These are phyloP conservation scores for Hypsizygus marmoreus DNA, from an alignment of 768 basidiomycete genomes.

Conservation along the genomic window DNA sequence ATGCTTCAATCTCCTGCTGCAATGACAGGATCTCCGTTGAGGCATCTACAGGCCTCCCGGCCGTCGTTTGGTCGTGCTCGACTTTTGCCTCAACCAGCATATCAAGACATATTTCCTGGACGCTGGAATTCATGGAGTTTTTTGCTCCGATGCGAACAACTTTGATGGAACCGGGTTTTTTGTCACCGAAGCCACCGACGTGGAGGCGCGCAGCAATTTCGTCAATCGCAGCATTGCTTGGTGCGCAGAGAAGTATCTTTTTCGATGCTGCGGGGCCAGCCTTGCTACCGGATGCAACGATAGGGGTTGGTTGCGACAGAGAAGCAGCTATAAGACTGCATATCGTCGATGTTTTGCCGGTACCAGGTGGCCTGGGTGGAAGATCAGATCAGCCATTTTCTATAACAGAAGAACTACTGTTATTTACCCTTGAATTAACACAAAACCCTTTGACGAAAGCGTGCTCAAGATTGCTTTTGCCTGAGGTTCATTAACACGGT, in stretches of 20 bases:
- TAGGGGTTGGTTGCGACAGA: slow-evolving; percentile 63
- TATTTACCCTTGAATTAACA: slow-evolving; percentile 89
- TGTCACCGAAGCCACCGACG: slow-evolving; percentile 67
- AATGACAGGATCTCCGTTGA: slow-evolving; percentile 59
- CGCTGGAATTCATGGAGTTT: slow-evolving; percentile 70
- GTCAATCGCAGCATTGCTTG: slow-evolving; percentile 98
- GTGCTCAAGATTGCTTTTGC: slow-evolving; percentile 85
- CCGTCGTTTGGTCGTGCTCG: slow-evolving; percentile 40
- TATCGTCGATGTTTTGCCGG: slow-evolving; percentile 98
- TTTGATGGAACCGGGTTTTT: slow-evolving; percentile 58
- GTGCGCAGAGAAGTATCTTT: slow-evolving; percentile 89
- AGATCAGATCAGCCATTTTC: slow-evolving; percentile 1
- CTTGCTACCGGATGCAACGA: slow-evolving; percentile 51
- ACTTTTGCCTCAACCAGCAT: slow-evolving; percentile 79
- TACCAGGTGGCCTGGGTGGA: slow-evolving; percentile 87
- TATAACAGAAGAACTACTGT: background rate
- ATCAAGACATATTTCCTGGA: slow-evolving; percentile 87
- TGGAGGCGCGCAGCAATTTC: slow-evolving; percentile 90
- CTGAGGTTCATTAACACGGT: slow-evolving; percentile 90
- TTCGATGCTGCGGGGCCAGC: slow-evolving; percentile 48
- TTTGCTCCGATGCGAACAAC: slow-evolving; percentile 91
- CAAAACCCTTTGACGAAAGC: slow-evolving; percentile 73
- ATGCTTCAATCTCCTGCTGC: slow-evolving; percentile 66
- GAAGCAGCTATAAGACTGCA: slow-evolving; percentile 90
- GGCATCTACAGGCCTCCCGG: slow-evolving; percentile 43